Conservation (phyloP, 2,329 filamentous ascomycete species). For the Berkeleyomyces basicola region DNA sequence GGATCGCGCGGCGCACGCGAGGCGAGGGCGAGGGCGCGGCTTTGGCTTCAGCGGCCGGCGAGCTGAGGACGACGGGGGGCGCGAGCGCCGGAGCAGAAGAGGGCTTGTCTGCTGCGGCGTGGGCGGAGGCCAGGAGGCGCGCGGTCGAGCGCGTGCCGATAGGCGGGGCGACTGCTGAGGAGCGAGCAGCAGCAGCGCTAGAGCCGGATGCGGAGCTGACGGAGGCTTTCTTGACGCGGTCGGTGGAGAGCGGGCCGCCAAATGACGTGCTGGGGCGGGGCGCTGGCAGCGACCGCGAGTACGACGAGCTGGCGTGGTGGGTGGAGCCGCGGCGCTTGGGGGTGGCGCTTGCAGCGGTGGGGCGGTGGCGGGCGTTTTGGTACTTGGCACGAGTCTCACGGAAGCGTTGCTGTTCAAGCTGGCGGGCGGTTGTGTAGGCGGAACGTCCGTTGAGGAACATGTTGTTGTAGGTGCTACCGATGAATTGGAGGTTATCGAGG, state of each 20-base stretch:
- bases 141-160: background rate
- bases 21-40: background rate
- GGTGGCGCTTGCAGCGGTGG: background rate
- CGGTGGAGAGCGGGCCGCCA: background rate
- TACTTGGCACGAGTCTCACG: background rate
- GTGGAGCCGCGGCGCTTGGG: background rate
- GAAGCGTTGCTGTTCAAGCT: constrained; percentile 4
- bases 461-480: constrained; percentile 6
- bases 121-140: background rate
- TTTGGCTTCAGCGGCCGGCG: background rate
- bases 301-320: background rate
- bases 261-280: background rate
- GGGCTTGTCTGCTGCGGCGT: background rate
- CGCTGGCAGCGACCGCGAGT: background rate
- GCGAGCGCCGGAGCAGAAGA: background rate
- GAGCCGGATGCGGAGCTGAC: background rate
- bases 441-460: constrained; percentile 4
- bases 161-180: background rate
- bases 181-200: background rate
- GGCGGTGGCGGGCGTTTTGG: background rate
- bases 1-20: constrained; percentile 5
- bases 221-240: constrained; percentile 5
- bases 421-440: constrained; percentile 1
- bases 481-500: background rate
- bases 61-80: background rate